phyloP scores from a whole-genome alignment of 225 moss, liverwort and hornwort genomes.

The Sphagnum tenellum region DNA sequence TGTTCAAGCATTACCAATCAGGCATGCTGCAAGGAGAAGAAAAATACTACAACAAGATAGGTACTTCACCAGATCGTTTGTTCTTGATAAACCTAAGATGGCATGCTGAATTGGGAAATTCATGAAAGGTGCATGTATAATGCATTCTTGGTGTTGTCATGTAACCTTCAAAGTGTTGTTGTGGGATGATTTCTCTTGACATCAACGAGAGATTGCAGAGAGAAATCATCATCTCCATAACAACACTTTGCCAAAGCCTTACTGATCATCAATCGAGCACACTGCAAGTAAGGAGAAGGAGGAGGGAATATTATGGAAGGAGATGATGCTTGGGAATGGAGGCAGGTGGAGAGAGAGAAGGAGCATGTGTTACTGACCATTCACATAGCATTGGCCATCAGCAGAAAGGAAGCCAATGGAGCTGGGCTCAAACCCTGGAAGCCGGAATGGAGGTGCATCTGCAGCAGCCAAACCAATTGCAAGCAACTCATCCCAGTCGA shows the following conservation, averaged over 20 bases:
- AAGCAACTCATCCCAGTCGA: conserved; percentile 49
- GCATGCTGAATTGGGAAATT: too few relatives aligned
- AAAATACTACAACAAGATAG: too few relatives aligned
- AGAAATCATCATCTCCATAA: not conserved
- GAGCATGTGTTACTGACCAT: conserved; percentile 24
- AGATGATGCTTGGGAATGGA: too few relatives aligned
- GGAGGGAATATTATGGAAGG: not conserved
- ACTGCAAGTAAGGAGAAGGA: not conserved
- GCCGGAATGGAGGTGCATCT: conserved; percentile 50
- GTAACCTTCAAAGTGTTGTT: too few relatives aligned
- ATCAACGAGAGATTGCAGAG: too few relatives aligned
- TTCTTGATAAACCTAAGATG: too few relatives aligned
- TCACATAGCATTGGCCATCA: conserved; percentile 51
- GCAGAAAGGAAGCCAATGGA: conserved; percentile 50
- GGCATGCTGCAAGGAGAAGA: too few relatives aligned
- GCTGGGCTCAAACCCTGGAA: conserved; percentile 50
- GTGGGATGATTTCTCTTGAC: too few relatives aligned
- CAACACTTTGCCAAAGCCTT: not conserved
- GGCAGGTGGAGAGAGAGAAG: not conserved
- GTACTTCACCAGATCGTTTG: too few relatives aligned
- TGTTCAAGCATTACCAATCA: too few relatives aligned
- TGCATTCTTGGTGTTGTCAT: too few relatives aligned
- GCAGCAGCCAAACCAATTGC: conserved; percentile 50
- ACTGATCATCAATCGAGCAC: not conserved
- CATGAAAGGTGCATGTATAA: too few relatives aligned